Conservation (phyloP, 2,329 filamentous ascomycete species). For the Colletotrichum ledebouriae region DNA sequence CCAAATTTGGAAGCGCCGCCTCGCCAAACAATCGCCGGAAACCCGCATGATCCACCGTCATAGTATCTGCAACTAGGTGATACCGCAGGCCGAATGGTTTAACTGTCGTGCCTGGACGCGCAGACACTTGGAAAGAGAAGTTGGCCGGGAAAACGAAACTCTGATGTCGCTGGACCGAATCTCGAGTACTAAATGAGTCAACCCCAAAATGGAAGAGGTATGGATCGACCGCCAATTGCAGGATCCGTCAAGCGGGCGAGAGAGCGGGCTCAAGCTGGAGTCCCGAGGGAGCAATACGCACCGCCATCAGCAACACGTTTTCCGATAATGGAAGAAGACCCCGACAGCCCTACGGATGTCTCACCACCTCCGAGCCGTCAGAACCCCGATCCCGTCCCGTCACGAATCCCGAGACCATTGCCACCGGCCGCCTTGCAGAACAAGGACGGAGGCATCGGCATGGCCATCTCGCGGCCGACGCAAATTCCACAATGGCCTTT, state of each 20-base stretch:
- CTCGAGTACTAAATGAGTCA: slow-evolving; percentile 65
- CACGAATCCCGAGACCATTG: slow-evolving; percentile 50
- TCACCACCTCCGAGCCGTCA: slow-evolving; percentile 47
- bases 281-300: slow-evolving; percentile 45
- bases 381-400: slow-evolving; percentile 43
- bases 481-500: slow-evolving; percentile 70
- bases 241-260: slow-evolving; percentile 68
- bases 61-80: slow-evolving; percentile 32
- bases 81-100: slow-evolving; percentile 34
- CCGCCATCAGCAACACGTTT: slow-evolving; percentile 48
- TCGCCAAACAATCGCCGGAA: slow-evolving; percentile 22
- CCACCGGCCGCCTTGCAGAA: slow-evolving; percentile 52
- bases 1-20: slow-evolving; percentile 37
- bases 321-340: slow-evolving; percentile 38
- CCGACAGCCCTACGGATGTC: slow-evolving; percentile 40
- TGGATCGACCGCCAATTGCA: slow-evolving; percentile 61
- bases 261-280: slow-evolving; percentile 63
- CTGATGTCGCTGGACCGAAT: slow-evolving; percentile 46
- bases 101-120: slow-evolving; percentile 33
- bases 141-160: slow-evolving; percentile 42
- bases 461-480: slow-evolving; percentile 66
- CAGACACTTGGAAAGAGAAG: slow-evolving; percentile 42
- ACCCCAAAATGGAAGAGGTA: slow-evolving; percentile 66
- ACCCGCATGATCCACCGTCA: slow-evolving; percentile 32
- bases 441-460: slow-evolving; percentile 55